Conservation (phyloP, 768 basidiomycete species). For the Psilocybe tampanensis region DNA sequence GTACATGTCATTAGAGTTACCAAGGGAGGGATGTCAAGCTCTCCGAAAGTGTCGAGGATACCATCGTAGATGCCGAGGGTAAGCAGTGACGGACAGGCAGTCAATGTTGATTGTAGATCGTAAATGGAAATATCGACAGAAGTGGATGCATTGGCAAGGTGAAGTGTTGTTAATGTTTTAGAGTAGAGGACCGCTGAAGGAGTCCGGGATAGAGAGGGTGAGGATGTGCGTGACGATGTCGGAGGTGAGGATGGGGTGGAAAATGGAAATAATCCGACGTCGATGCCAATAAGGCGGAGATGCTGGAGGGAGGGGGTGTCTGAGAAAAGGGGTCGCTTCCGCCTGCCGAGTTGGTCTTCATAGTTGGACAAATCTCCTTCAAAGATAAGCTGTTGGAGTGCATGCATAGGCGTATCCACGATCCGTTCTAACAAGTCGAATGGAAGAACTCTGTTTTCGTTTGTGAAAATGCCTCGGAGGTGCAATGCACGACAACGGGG, state of each 20-base stretch:
- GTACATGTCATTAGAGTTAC: background rate
- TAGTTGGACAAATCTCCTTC: constrained; percentile 5
- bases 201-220: background rate
- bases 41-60: constrained; percentile 6
- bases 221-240: background rate
- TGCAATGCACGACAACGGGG: constrained; percentile 10
- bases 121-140: constrained; percentile 1
- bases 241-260: background rate
- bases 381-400: constrained; percentile 9
- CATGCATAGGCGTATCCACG: constrained; percentile 4
- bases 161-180: constrained; percentile 4
- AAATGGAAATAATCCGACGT: background rate
- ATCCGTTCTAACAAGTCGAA: background rate
- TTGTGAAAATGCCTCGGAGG: background rate
- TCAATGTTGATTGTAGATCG: constrained; percentile 7
- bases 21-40: background rate
- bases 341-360: background rate
- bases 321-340: background rate
- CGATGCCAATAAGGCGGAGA: constrained; percentile 12
- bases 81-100: constrained; percentile 2
- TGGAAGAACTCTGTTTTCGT: background rate
- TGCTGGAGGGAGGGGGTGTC: constrained; percentile 4
- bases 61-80: constrained; percentile 18
- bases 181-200: background rate
- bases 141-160: constrained; percentile 6